Evolutionary conservation across 108 stramenopile species (phyloP).

Genomic region (Cyclotella distinguenda): DNA sequence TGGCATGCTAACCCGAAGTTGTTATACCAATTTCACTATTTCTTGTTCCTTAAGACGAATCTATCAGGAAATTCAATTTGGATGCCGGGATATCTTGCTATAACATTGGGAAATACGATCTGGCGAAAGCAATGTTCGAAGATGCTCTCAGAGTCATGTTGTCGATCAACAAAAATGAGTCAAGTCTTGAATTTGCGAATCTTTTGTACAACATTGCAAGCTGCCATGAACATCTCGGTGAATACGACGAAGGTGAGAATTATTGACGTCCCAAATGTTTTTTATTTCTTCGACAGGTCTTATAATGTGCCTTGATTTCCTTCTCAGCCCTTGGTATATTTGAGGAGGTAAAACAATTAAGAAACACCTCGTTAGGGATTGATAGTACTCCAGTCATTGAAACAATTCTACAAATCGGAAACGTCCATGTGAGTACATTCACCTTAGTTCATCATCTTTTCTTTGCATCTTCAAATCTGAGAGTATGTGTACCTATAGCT

Average conservation of each 20-base stretch:
- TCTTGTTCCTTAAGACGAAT: constrained; percentile 21
- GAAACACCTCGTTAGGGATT: constrained; percentile 17
- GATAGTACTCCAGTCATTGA: constrained; percentile 41
- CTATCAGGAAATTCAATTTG: constrained; percentile 25
- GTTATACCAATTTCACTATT: background rate
- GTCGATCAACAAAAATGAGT: constrained; percentile 2
- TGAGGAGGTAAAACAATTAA: constrained; percentile 33
- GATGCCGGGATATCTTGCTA: constrained; percentile 43
- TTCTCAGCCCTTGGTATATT: constrained; percentile 33
- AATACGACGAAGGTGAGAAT: constrained; percentile 39
- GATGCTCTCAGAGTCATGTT: constrained; percentile 31
- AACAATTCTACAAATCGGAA: constrained; percentile 47
- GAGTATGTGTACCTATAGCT: no score
- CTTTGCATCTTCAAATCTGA: no score
- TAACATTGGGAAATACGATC: constrained; percentile 47
- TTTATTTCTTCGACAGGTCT: background rate
- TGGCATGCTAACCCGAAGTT: background rate
- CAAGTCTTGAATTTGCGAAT: constrained; percentile 40
- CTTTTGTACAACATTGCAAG: constrained; percentile 51
- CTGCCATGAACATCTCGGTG: constrained; percentile 50
- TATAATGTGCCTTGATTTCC: background rate
- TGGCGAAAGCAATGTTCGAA: constrained; percentile 28
- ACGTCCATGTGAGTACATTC: no score
- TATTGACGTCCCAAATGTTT: background rate
- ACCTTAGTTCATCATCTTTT: no score